Evolutionary conservation across 371 early-diverging fungal genomes (phyloP).

Genomic region (Rhizopus sp.): DNA sequence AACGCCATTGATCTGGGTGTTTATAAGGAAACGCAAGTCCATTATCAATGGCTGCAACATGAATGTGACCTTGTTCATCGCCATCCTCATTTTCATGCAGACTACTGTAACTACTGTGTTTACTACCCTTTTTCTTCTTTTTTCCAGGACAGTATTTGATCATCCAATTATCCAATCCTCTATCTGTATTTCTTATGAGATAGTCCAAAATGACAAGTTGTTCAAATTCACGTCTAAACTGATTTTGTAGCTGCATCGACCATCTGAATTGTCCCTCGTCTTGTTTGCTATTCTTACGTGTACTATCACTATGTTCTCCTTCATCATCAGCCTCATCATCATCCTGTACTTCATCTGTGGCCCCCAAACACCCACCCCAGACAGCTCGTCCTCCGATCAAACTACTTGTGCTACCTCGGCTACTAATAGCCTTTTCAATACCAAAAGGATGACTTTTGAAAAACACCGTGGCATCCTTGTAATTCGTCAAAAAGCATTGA

Average conservation of each 20-base stretch:
- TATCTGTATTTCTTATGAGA: constrained; percentile 89
- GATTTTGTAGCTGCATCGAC: constrained; percentile 62
- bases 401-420: constrained; percentile 5
- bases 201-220: constrained; percentile 85
- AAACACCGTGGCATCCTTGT: constrained; percentile 81
- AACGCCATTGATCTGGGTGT: constrained; percentile 89
- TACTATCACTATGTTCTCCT: constrained; percentile 20
- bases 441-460: constrained; percentile 69
- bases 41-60: constrained; percentile 89
- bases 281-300: constrained; percentile 8
- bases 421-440: neutral
- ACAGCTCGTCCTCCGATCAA: constrained; percentile 19
- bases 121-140: neutral
- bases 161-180: constrained; percentile 94
- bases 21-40: constrained; percentile 93
- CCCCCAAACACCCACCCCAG: constrained; percentile 42
- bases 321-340: constrained; percentile 20
- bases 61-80: constrained; percentile 46
- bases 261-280: constrained; percentile 49
- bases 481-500: constrained; percentile 83
- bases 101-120: constrained; percentile 23
- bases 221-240: constrained; percentile 85
- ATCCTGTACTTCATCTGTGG: constrained; percentile 4
- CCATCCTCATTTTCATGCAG: neutral
- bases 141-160: constrained; percentile 61